phyloP scores from a whole-genome alignment of 116 monocot genomes.

The Trichopus zeylanicus region DNA sequence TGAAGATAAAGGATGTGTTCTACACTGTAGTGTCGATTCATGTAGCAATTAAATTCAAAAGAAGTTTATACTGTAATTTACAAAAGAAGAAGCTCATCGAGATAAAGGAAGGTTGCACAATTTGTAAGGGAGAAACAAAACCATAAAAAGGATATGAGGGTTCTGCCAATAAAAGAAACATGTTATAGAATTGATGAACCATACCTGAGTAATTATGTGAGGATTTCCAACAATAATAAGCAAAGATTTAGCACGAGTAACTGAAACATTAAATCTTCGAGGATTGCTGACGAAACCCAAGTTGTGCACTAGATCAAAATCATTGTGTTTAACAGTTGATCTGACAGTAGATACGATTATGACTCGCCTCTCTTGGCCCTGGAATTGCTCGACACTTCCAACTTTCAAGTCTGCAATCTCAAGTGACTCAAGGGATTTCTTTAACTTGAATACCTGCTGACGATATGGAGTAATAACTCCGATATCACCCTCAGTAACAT shows the following conservation, averaged over 20 bases:
- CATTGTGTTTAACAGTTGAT: slow-evolving; percentile 83
- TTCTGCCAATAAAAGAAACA: not conserved
- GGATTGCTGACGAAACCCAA: slow-evolving; percentile 88
- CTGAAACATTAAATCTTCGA: slow-evolving; percentile 80
- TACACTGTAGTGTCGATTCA: too few species aligned
- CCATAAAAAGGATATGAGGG: not conserved
- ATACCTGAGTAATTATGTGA: slow-evolving; percentile 73
- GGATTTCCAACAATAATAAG: slow-evolving; percentile 94
- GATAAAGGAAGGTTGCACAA: too few species aligned
- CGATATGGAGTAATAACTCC: slow-evolving; percentile 92
- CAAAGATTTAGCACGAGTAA: slow-evolving; percentile 84
- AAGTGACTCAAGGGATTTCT: slow-evolving; percentile 50
- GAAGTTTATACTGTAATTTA: too few species aligned
- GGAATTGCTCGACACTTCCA: slow-evolving; percentile 94
- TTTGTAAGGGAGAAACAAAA: not conserved
- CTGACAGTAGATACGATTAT: slow-evolving; percentile 98
- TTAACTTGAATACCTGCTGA: slow-evolving; percentile 87
- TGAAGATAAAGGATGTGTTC: too few species aligned
- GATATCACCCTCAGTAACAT: slow-evolving; percentile 53
- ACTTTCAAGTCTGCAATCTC: slow-evolving; percentile 79
- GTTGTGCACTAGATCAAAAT: slow-evolving; percentile 61
- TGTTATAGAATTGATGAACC: not conserved
- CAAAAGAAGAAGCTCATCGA: too few species aligned
- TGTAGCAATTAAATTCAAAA: too few species aligned
- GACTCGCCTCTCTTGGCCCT: slow-evolving; percentile 80